Conservation (phyloP, 169 alveolate genomes). For the Cystoisospora suis region DNA sequence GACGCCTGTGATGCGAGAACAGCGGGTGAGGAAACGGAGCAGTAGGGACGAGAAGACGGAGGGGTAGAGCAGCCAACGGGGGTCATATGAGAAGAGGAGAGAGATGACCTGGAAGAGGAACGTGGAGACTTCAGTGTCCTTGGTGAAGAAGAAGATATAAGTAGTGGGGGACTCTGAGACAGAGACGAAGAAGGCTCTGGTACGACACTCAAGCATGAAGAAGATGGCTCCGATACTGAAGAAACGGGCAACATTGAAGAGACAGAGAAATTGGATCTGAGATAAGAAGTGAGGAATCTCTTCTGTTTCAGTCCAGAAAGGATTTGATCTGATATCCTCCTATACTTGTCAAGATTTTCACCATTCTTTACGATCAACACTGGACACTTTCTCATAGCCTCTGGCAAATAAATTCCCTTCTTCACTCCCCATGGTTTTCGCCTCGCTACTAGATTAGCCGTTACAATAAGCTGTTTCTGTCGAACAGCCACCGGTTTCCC, state of each 20-base stretch:
- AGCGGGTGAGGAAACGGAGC: neutral
- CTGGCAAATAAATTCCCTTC: neutral
- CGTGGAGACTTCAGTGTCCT: neutral
- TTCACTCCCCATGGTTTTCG: neutral
- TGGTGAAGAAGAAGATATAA: neutral
- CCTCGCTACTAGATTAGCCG: conserved; percentile 28
- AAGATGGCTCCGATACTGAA: neutral
- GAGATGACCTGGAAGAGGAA: neutral
- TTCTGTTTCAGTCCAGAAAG: neutral
- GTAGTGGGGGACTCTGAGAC: neutral
- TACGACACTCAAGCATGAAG: neutral
- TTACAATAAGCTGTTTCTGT: conserved; percentile 45
- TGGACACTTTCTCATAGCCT: conserved; percentile 34
- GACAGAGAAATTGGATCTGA: neutral
- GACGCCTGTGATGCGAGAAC: neutral
- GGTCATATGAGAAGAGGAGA: neutral
- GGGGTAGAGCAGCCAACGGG: neutral
- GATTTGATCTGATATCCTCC: neutral
- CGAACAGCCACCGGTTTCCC: conserved; percentile 45
- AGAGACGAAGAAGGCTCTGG: neutral
- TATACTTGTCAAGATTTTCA: conserved; percentile 40
- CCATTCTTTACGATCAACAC: conserved; percentile 30
- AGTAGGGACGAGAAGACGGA: neutral
- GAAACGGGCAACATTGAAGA: neutral
- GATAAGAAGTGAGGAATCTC: neutral